These are phyloP conservation scores for Pelargonium nanum DNA, from an alignment of 345 rosid genomes.

Conservation along the genomic window DNA sequence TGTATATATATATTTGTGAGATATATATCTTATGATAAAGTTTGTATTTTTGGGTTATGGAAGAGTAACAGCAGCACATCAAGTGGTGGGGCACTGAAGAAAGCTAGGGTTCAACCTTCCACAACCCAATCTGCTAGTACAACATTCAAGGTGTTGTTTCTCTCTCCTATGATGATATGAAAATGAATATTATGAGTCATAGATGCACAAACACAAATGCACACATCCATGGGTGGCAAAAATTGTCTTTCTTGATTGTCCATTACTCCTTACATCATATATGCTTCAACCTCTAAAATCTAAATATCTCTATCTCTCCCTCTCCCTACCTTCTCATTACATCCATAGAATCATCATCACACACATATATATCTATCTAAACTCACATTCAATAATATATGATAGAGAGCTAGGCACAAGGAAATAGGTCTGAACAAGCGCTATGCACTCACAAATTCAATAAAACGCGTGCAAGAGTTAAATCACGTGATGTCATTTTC, in stretches of 20 bases:
- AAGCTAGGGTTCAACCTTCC: constrained; percentile 82
- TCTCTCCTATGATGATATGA: constrained; percentile 9
- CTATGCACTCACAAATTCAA: too few species aligned
- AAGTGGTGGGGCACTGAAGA: constrained; percentile 71
- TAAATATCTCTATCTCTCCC: not conserved
- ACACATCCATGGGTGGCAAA: constrained; percentile 24
- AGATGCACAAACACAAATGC: constrained; percentile 34
- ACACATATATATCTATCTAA: too few species aligned
- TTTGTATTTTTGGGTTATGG: constrained; percentile 5
- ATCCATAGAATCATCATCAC: not conserved
- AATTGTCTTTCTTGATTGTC: constrained; percentile 73
- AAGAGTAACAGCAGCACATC: constrained; percentile 63
- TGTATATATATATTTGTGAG: too few species aligned
- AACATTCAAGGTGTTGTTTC: constrained; percentile 58
- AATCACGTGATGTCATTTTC: not conserved
- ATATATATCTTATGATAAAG: not conserved
- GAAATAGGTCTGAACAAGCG: too few species aligned
- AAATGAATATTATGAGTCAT: constrained; percentile 9
- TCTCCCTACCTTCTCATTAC: constrained; percentile 6
- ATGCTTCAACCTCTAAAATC: constrained; percentile 25
- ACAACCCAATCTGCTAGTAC: constrained; percentile 36
- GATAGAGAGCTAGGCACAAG: too few species aligned
- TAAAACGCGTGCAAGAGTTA: too few species aligned
- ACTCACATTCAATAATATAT: too few species aligned
- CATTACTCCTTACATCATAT: constrained; percentile 34